phyloP scores from a whole-genome alignment of 1,284 basidiomycete species.

The Agroathelia rolfsii region DNA sequence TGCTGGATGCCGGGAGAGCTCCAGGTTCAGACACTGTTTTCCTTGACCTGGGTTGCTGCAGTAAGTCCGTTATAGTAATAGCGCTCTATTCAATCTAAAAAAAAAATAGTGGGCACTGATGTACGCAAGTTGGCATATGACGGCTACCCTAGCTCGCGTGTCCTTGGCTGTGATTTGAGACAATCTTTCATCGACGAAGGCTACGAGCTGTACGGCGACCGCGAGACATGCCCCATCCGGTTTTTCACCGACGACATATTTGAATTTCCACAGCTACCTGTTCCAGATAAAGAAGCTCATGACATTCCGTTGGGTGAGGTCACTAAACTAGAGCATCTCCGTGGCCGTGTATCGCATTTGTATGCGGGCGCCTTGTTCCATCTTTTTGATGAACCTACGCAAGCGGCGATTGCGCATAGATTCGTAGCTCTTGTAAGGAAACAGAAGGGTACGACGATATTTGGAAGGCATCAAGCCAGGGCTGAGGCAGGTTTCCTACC shows the following conservation, averaged over 20 bases:
- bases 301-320: conserved; percentile 5
- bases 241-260: conserved; percentile 26
- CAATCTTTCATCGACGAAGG: conserved; percentile 23
- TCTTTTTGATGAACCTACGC: conserved; percentile 25
- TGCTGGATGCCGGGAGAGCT: conserved; percentile 17
- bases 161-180: conserved; percentile 25
- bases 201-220: conserved; percentile 19
- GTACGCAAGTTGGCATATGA: conserved; percentile 22
- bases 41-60: conserved; percentile 27
- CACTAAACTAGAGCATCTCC: conserved; percentile 10
- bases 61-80: no score
- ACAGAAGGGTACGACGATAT: conserved; percentile 16
- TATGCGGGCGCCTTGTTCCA: conserved; percentile 27
- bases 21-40: conserved; percentile 18
- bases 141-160: conserved; percentile 20
- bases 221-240: conserved; percentile 13
- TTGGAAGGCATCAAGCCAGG: conserved; percentile 25
- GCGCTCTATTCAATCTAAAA: no score
- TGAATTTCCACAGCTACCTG: conserved; percentile 12
- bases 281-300: neutral
- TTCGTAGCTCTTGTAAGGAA: conserved; percentile 18
- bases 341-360: conserved; percentile 17
- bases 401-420: conserved; percentile 22
- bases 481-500: no score
- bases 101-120: conserved; percentile 30